Percentiles rank a stretch among this genome's conserved stretches.
Conservation (phyloP, 2,329 filamentous ascomycete species). For the Fragosphaeria purpurea region DNA sequence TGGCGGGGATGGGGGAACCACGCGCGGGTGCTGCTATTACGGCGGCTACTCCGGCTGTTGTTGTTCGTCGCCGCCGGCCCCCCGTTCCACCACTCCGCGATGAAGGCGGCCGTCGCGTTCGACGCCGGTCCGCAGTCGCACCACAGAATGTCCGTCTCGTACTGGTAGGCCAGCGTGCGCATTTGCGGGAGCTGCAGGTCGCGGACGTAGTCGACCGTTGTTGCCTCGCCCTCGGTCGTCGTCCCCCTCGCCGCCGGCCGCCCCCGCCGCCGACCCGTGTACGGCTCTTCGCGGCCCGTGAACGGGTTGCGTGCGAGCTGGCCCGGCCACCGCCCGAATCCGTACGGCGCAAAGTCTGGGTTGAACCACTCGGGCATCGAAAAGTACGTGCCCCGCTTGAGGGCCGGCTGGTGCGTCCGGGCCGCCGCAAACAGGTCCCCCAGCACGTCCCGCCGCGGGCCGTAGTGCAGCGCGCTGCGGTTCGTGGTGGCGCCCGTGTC, state of each 20-base stretch:
- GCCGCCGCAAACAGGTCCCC: conserved; percentile 34
- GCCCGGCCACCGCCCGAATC: conserved; percentile 29
- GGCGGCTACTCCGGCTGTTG: not conserved
- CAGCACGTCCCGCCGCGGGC: conserved; percentile 30
- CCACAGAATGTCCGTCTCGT: conserved; percentile 39
- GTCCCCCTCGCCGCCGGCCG: no score
- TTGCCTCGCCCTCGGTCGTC: not conserved
- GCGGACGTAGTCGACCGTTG: conserved; percentile 31
- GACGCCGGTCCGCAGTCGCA: conserved; percentile 33
- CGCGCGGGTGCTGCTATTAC: conserved; percentile 30
- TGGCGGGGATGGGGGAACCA: conserved; percentile 19
- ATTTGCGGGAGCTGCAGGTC: conserved; percentile 38
- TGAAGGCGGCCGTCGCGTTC: conserved; percentile 32
- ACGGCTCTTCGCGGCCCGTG: conserved; percentile 29
- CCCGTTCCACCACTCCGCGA: conserved; percentile 30
- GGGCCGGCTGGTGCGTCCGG: conserved; percentile 26
- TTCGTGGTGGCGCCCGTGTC: conserved; percentile 26
- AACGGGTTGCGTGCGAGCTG: conserved; percentile 32
- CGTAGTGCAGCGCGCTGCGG: conserved; percentile 30
- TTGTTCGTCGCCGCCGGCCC: conserved; percentile 13
- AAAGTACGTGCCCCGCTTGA: conserved; percentile 37
- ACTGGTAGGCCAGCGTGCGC: conserved; percentile 29
- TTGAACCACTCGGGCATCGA: conserved; percentile 41
- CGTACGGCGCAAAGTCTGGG: conserved; percentile 32
- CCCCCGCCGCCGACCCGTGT: conserved; percentile 24